These are phyloP conservation scores for Sphagnum magellanicum DNA, from an alignment of 228 moss, liverwort and hornwort genomes.

Conservation along the genomic window DNA sequence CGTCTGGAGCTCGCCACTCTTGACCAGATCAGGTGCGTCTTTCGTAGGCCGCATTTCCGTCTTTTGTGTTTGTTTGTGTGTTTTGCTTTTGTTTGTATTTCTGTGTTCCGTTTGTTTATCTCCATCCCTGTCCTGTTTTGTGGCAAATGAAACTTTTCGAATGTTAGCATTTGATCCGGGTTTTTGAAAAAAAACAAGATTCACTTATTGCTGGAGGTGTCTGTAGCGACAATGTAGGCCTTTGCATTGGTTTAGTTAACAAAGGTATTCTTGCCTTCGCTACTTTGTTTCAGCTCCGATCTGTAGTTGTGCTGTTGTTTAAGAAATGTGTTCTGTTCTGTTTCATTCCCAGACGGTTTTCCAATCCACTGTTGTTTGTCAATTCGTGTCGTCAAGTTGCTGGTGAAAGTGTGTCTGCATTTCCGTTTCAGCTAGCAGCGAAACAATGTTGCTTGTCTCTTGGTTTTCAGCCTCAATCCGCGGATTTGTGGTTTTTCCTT, in stretches of 20 bases:
- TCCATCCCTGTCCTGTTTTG: not conserved
- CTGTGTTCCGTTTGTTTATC: not conserved
- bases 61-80: not conserved
- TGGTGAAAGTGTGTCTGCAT: not conserved
- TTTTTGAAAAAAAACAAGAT: no score
- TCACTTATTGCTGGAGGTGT: no score
- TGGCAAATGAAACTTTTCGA: not conserved
- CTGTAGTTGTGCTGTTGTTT: no score
- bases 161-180: no score
- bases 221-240: no score
- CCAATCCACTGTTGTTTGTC: not conserved
- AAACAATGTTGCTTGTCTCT: not conserved
- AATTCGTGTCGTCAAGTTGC: not conserved
- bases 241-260: no score
- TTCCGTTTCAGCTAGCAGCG: not conserved
- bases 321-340: no score
- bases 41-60: not conserved
- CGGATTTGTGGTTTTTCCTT: no score
- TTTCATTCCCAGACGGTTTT: not conserved
- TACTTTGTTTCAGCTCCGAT: no score
- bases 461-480: not conserved
- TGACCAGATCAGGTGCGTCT: constrained; percentile 73
- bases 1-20: constrained; percentile 80
- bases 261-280: no score
- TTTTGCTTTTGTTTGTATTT: not conserved